A percentile compares a stretch with the other conserved stretches of the same genome.
phyloP scores from a whole-genome alignment of 176 grass and related monocot species.

The Canna indica region DNA sequence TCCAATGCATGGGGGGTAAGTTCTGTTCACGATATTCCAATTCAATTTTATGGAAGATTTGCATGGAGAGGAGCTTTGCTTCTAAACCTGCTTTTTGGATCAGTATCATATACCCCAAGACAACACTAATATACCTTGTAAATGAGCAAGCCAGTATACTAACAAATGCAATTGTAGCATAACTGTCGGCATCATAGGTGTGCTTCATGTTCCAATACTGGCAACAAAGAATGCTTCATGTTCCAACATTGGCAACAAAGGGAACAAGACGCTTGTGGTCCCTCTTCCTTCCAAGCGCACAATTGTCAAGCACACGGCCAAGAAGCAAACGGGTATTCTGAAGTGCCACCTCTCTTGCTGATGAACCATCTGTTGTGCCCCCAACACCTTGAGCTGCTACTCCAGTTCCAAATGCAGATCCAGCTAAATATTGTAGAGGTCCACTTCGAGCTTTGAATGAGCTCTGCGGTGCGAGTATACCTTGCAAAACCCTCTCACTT shows the following conservation, averaged over 20 bases:
- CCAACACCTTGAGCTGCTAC: constrained; percentile 35
- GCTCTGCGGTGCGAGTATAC: constrained; percentile 62
- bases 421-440: constrained; percentile 47
- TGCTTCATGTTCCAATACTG: neutral
- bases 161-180: neutral
- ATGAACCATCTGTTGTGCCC: constrained; percentile 32
- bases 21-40: too few species aligned
- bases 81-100: neutral
- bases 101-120: neutral
- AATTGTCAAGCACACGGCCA: constrained; percentile 80
- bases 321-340: constrained; percentile 79
- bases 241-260: constrained; percentile 62
- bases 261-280: constrained; percentile 86
- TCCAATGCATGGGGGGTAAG: neutral
- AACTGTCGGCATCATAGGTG: neutral
- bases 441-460: constrained; percentile 90
- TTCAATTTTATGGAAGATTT: neutral
- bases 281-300: constrained; percentile 84
- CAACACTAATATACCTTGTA: neutral
- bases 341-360: constrained; percentile 50
- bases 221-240: neutral
- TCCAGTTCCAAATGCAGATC: constrained; percentile 55
- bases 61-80: neutral
- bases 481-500: constrained; percentile 58
- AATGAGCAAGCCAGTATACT: neutral